Conservation (phyloP, 2,329 filamentous ascomycete species). For the Phaeosphaeria sp. region DNA sequence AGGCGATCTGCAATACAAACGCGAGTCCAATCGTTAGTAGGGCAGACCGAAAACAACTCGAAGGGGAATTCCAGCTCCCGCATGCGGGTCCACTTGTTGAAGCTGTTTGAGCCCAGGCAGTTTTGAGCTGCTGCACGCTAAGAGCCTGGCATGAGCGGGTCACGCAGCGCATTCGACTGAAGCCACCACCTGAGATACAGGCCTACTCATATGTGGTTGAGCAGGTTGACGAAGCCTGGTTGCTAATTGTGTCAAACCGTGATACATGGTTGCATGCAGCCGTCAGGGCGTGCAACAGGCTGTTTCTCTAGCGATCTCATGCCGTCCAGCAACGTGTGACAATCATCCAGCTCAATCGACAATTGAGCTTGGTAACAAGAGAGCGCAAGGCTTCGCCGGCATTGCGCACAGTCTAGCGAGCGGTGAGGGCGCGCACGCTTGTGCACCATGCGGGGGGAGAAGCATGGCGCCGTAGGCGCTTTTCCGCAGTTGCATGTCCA, state of each 20-base stretch:
- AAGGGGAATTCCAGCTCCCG: slow-evolving; percentile 21
- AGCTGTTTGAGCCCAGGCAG: slow-evolving; percentile 19
- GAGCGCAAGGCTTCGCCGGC: slow-evolving; percentile 13
- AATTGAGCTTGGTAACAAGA: slow-evolving; percentile 16
- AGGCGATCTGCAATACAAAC: slow-evolving; percentile 16
- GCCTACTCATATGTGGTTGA: slow-evolving; percentile 28
- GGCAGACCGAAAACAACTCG: slow-evolving; percentile 23
- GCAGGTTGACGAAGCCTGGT: slow-evolving; percentile 23
- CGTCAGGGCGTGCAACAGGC: slow-evolving; percentile 17
- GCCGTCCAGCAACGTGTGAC: slow-evolving; percentile 17
- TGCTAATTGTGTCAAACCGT: slow-evolving; percentile 25
- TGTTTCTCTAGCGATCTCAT: slow-evolving; percentile 4
- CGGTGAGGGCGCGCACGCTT: slow-evolving; percentile 29
- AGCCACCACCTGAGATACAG: slow-evolving; percentile 32
- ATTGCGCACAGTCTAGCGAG: slow-evolving; percentile 23
- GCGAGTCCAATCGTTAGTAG: slow-evolving; percentile 17
- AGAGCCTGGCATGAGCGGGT: slow-evolving; percentile 24
- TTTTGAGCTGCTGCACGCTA: slow-evolving; percentile 19
- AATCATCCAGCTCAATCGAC: slow-evolving; percentile 15
- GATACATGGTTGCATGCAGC: slow-evolving; percentile 8
- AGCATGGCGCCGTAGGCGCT: slow-evolving; percentile 15
- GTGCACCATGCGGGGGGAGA: slow-evolving; percentile 28
- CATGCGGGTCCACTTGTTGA: slow-evolving; percentile 21
- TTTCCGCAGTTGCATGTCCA: slow-evolving; percentile 12
- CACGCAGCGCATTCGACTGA: slow-evolving; percentile 16